Percentiles rank a stretch among this genome's conserved stretches.
These are phyloP conservation scores for Alternaria rosae DNA, from an alignment of 2,329 filamentous ascomycete species.

Conservation along the genomic window DNA sequence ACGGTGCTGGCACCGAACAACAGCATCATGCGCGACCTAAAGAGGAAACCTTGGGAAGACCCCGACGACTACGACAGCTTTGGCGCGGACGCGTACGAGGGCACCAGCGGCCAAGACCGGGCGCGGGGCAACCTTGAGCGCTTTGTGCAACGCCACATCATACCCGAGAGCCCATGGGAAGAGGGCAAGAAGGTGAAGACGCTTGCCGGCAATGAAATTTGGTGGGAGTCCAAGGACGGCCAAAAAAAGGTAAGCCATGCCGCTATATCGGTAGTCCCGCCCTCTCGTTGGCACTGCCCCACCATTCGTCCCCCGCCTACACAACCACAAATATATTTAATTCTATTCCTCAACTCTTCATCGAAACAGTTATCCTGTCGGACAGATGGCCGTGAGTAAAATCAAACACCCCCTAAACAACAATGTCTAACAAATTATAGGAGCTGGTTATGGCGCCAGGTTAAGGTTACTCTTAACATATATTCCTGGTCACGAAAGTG, in stretches of 20 bases:
- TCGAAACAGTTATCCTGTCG: slow-evolving; percentile 17
- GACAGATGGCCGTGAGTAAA: slow-evolving; percentile 23
- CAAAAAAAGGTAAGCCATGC: slow-evolving; percentile 67
- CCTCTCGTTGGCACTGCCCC: slow-evolving; percentile 7
- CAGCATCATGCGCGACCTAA: slow-evolving; percentile 76
- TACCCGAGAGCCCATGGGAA: slow-evolving; percentile 77
- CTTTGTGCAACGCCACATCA: slow-evolving; percentile 87
- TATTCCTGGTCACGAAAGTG: slow-evolving; percentile 50
- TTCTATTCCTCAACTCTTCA: slow-evolving; percentile 3
- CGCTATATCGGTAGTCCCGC: slow-evolving; percentile 6
- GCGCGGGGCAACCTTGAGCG: slow-evolving; percentile 77
- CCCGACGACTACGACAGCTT: slow-evolving; percentile 73
- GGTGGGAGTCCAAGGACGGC: slow-evolving; percentile 79
- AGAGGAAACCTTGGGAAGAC: slow-evolving; percentile 86
- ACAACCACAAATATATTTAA: background rate
- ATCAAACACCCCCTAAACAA: background rate
- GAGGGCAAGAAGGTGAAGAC: slow-evolving; percentile 72
- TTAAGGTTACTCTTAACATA: slow-evolving; percentile 36
- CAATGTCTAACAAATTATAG: no score
- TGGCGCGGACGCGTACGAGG: slow-evolving; percentile 77
- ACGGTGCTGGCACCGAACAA: slow-evolving; percentile 91
- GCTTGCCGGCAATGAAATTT: slow-evolving; percentile 73
- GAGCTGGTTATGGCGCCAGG: slow-evolving; percentile 46
- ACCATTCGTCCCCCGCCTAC: slow-evolving; percentile 1
- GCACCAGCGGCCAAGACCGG: slow-evolving; percentile 74